Evolutionary conservation across 306 rosid species (phyloP), one percentile per base, ranked within the genome.

Genomic region (Gillenia trifoliata): DNA sequence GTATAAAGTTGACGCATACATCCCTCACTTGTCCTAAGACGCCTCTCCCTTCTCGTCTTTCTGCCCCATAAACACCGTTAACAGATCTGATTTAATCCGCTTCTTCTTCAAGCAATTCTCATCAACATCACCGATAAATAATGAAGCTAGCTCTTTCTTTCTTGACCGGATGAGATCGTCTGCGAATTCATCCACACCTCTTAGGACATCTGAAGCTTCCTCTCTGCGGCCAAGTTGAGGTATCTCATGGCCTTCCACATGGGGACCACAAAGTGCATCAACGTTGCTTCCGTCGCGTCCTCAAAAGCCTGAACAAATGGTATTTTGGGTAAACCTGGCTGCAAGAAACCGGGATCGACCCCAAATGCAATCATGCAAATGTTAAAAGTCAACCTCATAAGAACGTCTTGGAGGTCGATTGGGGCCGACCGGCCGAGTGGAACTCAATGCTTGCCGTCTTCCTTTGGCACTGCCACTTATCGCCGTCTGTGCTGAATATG

Each of bases 331-430:
- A 89, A 79, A 15, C 85, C 84, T 2, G 57, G 72, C 38, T 72
- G 55, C 61, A 86, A 82, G 72, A 97, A 91, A 54, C 97, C 96
- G 4, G 96, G 97, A 74, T 93, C 94, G n/a, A 85, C 97, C 17
- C 98, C 97, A 34, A 91, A 93, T 1, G 97, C 97, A 20, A 93
- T 88, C 91, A 93, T 85, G 66, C 98, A 93, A 0, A 93, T 91
- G 47, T 93, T 97, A 68, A 93, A 93, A 20, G 98, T 93, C 26
- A 91, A 62, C 73, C 97, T 83, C 17, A 91, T 30, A 8, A 93
- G 81, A 25, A 93, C 79, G 40, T 93, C 98, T 72, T 93, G 98
- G 6, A 93, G 86, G 70, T 93, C 97, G 4, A 89, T 71, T 3
- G 75, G 30, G 7, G 19, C 8, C 0, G 76, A 30, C 82, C 89